Conservation (phyloP, 352 stramenopile genomes). For the Globisporangium iwayamae region DNA sequence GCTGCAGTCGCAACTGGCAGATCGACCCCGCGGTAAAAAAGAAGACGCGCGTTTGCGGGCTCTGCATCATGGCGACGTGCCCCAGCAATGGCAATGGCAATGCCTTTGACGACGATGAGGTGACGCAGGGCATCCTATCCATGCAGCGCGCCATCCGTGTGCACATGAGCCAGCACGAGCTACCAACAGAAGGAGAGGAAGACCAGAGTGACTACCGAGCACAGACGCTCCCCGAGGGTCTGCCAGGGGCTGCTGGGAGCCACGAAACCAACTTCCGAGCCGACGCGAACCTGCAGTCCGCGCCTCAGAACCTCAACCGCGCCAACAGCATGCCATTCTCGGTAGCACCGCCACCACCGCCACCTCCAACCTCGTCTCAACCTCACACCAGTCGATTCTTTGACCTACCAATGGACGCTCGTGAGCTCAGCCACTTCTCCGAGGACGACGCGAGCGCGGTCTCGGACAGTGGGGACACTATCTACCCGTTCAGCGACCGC, state of each 20-base stretch:
- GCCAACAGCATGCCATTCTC: background rate
- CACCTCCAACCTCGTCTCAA: background rate
- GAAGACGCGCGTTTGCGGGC: constrained; percentile 18
- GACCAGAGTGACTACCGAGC: background rate
- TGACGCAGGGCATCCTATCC: background rate
- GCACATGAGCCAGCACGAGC: background rate
- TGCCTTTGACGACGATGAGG: background rate
- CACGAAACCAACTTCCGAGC: background rate
- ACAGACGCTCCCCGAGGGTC: background rate
- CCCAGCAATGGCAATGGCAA: background rate
- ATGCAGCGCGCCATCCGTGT: constrained; percentile 9
- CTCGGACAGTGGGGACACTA: background rate
- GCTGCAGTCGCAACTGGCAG: constrained; percentile 18
- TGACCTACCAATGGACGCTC: constrained; percentile 15
- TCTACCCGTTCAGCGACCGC: constrained; percentile 2
- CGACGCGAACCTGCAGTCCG: background rate
- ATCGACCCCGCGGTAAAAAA: constrained; percentile 7
- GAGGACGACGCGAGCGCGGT: background rate
- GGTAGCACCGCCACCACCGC: background rate
- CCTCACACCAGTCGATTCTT: constrained; percentile 13
- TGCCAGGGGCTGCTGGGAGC: background rate
- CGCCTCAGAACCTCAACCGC: background rate
- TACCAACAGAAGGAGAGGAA: background rate
- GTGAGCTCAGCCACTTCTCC: constrained; percentile 9
- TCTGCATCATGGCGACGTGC: constrained; percentile 12